These are phyloP conservation scores for Trametes elegans DNA, from an alignment of 768 basidiomycete species.

Conservation along the genomic window DNA sequence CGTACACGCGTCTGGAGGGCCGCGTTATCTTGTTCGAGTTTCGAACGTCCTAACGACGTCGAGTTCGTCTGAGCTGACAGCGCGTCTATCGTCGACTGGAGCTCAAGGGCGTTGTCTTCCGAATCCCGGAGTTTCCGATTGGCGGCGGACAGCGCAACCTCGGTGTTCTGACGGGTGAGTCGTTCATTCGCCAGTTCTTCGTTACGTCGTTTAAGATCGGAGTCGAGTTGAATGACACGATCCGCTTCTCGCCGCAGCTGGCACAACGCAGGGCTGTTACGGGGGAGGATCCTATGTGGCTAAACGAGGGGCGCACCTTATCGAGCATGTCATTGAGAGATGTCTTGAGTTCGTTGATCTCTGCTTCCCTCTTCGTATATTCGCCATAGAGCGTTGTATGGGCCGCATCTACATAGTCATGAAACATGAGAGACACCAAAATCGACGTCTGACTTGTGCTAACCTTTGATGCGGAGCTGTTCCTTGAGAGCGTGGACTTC, in stretches of 20 bases:
- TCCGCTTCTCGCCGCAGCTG: slow-evolving; percentile 59
- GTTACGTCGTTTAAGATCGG: slow-evolving; percentile 44
- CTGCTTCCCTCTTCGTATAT: slow-evolving; percentile 37
- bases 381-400: slow-evolving; percentile 34
- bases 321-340: slow-evolving; percentile 36
- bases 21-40: slow-evolving; percentile 56
- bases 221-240: slow-evolving; percentile 54
- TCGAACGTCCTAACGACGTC: slow-evolving; percentile 39
- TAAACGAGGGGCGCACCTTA: slow-evolving; percentile 31
- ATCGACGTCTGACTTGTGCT: not conserved
- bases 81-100: slow-evolving; percentile 55
- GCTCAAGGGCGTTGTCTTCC: slow-evolving; percentile 48
- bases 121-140: slow-evolving; percentile 51
- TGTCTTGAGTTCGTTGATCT: slow-evolving; percentile 34
- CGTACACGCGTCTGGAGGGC: slow-evolving; percentile 55
- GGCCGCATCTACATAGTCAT: slow-evolving; percentile 33
- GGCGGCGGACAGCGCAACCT: slow-evolving; percentile 44
- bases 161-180: slow-evolving; percentile 49
- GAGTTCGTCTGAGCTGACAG: slow-evolving; percentile 53
- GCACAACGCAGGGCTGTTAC: not conserved
- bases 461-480: slow-evolving; percentile 37
- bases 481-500: slow-evolving; percentile 37
- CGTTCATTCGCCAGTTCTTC: slow-evolving; percentile 59
- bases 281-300: slow-evolving; percentile 2
- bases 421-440: not conserved